These are phyloP conservation scores for Termitomyces sp. DNA, from an alignment of 768 basidiomycete species.

Conservation along the genomic window DNA sequence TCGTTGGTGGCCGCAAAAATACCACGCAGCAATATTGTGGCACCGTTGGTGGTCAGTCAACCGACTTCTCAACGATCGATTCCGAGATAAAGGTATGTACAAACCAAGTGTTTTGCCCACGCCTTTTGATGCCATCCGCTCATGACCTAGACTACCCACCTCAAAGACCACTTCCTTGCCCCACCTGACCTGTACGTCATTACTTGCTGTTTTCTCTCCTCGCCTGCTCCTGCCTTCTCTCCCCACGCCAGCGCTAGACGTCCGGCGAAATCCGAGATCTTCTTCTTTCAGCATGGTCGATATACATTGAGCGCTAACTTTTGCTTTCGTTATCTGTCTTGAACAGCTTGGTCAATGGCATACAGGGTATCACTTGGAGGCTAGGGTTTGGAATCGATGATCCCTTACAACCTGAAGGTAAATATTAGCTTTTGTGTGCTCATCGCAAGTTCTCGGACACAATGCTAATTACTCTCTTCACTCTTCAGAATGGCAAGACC, in stretches of 20 bases:
- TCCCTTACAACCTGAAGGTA: constrained; percentile 50
- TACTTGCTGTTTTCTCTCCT: background rate
- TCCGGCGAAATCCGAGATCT: constrained; percentile 12
- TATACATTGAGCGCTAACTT: constrained; percentile 3
- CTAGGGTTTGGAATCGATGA: constrained; percentile 54
- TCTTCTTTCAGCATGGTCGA: background rate
- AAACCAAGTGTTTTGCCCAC: background rate
- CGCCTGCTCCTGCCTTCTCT: constrained; percentile 5
- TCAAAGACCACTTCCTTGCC: constrained; percentile 49
- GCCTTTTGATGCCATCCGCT: background rate
- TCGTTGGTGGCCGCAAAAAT: constrained; percentile 45
- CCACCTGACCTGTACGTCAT: constrained; percentile 53
- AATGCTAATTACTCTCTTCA: background rate
- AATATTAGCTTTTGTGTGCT: constrained; percentile 5
- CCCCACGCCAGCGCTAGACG: constrained; percentile 9
- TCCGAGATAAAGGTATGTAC: constrained; percentile 46
- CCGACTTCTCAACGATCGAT: constrained; percentile 51
- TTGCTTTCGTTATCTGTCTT: background rate
- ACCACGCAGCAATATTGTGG: constrained; percentile 54
- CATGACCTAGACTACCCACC: constrained; percentile 33
- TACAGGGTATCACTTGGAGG: constrained; percentile 62
- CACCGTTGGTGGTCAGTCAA: constrained; percentile 58
- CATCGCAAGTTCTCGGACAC: background rate
- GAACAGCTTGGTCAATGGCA: constrained; percentile 42
- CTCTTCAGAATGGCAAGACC: constrained; percentile 51